phyloP scores from a whole-genome alignment of 106 monocot species.

The Acorus gramineus region DNA sequence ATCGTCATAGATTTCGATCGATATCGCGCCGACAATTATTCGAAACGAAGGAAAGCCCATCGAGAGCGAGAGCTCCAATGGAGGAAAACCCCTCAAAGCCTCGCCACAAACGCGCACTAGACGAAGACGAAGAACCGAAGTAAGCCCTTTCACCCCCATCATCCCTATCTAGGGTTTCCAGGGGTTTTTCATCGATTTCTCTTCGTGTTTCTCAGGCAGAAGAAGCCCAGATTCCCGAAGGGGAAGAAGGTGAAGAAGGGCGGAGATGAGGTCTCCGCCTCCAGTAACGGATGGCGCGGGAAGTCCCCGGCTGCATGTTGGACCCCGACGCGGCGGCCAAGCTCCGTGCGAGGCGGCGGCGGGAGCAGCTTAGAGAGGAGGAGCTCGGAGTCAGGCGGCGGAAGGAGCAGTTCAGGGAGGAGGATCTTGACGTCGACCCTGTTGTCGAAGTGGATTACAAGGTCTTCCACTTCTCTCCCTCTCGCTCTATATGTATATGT shows the following conservation, averaged over 20 bases:
- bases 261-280: not conserved
- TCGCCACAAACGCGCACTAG: no score
- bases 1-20: no score
- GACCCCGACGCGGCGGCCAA: slow-evolving; percentile 59
- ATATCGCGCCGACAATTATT: no score
- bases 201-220: slow-evolving; percentile 28
- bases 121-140: no score
- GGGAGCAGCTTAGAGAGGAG: slow-evolving; percentile 7
- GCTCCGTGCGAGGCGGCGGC: slow-evolving; percentile 29
- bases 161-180: no score
- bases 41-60: no score
- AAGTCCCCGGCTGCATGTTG: slow-evolving; percentile 22
- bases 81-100: no score
- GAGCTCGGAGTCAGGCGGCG: no score
- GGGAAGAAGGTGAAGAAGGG: slow-evolving; percentile 58
- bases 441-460: slow-evolving; percentile 63
- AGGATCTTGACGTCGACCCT: slow-evolving; percentile 4
- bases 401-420: slow-evolving; percentile 15
- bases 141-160: no score
- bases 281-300: slow-evolving; percentile 4
- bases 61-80: no score
- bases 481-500: not conserved
- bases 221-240: slow-evolving; percentile 76
- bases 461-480: slow-evolving; percentile 16
- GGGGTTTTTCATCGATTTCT: no score